Evolutionary conservation across 805 yeast genomes (phyloP).

Genomic region (Debaryomyces tyrocola): DNA sequence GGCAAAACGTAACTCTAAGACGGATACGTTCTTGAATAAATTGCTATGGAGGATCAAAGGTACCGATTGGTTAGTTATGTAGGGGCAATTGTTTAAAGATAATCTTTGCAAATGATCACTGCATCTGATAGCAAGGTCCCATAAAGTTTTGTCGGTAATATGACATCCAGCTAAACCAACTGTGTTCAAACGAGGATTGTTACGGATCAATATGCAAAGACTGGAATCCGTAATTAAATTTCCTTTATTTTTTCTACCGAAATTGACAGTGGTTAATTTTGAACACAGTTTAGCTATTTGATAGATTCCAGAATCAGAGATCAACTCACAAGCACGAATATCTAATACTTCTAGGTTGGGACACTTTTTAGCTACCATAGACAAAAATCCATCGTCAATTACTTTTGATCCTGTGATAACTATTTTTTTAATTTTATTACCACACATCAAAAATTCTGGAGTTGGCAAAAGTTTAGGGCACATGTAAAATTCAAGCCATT

Average conservation of each 20-base stretch:
- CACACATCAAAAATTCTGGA: slow-evolving; percentile 23
- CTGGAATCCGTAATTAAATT: slow-evolving; percentile 70
- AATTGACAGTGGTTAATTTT: slow-evolving; percentile 58
- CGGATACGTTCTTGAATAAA: slow-evolving; percentile 60
- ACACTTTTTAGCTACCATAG: slow-evolving; percentile 51
- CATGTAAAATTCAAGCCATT: slow-evolving; percentile 78
- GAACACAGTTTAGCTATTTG: slow-evolving; percentile 64
- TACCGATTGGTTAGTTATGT: slow-evolving; percentile 56
- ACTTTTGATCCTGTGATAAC: slow-evolving; percentile 71
- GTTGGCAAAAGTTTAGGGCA: slow-evolving; percentile 72
- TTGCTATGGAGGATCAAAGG: slow-evolving; percentile 49
- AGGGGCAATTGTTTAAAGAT: slow-evolving; percentile 71
- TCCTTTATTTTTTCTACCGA: slow-evolving; percentile 76
- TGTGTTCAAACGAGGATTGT: slow-evolving; percentile 57
- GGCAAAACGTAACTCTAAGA: slow-evolving; percentile 73
- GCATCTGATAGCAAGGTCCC: slow-evolving; percentile 68
- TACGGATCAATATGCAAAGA: slow-evolving; percentile 53
- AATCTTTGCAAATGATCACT: slow-evolving; percentile 58
- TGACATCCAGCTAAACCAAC: slow-evolving; percentile 89
- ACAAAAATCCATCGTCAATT: slow-evolving; percentile 60
- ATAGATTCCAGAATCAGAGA: slow-evolving; percentile 74
- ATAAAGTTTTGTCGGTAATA: slow-evolving; percentile 71
- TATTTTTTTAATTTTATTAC: slow-evolving; percentile 38
- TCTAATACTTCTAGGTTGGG: slow-evolving; percentile 67
- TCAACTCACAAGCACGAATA: slow-evolving; percentile 77